phyloP scores from a whole-genome alignment of 2,329 filamentous ascomycete genomes.

The Remersonia thermophila region DNA sequence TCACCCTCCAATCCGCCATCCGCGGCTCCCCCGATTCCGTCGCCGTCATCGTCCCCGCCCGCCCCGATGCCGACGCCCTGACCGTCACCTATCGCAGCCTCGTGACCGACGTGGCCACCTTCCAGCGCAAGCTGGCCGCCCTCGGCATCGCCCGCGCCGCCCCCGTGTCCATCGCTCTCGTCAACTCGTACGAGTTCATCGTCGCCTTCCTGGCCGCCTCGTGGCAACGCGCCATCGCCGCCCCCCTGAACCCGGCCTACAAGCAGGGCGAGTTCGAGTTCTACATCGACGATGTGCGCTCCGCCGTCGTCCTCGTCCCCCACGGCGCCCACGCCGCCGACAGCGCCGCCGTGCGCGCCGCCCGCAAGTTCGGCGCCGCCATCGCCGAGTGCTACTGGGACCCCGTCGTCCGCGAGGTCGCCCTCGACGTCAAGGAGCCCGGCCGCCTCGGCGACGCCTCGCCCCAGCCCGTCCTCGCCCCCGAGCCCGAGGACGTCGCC shows the following conservation, averaged over 20 bases:
- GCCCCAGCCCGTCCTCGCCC: conserved; percentile 26
- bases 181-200: conserved; percentile 81
- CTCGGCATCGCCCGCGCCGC: conserved; percentile 57
- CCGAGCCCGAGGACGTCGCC: conserved; percentile 67
- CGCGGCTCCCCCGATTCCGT: conserved; percentile 31
- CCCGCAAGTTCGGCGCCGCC: conserved; percentile 67
- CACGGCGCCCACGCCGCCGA: conserved; percentile 53
- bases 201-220: conserved; percentile 74
- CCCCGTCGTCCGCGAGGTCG: conserved; percentile 48
- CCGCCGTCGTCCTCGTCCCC: conserved; percentile 65
- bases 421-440: conserved; percentile 64
- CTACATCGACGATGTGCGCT: conserved; percentile 79
- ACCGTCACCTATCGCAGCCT: conserved; percentile 61
- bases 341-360: conserved; percentile 62
- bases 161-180: conserved; percentile 70
- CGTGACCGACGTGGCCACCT: conserved; percentile 49
- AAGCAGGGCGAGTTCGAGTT: conserved; percentile 87
- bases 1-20: conserved; percentile 40
- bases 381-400: conserved; percentile 82
- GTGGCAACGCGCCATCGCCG: conserved; percentile 75
- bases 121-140: conserved; percentile 66
- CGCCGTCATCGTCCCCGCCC: conserved; percentile 64
- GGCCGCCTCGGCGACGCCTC: conserved; percentile 47
- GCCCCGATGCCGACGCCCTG: conserved; percentile 37
- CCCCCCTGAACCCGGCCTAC: conserved; percentile 78